Conservation (phyloP, 148 eudicot genomes). For the Camellia lanceoleosa region DNA sequence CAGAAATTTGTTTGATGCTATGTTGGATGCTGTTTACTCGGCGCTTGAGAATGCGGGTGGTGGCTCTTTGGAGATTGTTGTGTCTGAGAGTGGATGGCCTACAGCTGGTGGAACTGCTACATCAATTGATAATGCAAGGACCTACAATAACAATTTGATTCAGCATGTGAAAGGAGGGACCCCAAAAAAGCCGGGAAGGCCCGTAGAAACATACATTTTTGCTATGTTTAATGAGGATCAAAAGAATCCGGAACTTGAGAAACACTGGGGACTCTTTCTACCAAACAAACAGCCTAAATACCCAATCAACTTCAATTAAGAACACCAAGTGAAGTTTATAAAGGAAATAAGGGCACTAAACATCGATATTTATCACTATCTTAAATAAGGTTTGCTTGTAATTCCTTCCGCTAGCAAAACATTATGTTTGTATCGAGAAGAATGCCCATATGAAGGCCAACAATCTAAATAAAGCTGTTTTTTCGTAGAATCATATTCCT, state of each 20-base stretch:
- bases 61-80: conserved; percentile 34
- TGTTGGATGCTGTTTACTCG: conserved; percentile 40
- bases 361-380: neutral
- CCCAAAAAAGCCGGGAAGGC: conserved; percentile 43
- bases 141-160: conserved; percentile 45
- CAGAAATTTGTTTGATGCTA: conserved; percentile 25
- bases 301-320: conserved; percentile 22
- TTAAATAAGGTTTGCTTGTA: conserved; percentile 1
- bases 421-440: too few relatives aligned
- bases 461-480: too few relatives aligned
- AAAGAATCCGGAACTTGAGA: conserved; percentile 46
- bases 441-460: too few relatives aligned
- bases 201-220: conserved; percentile 44
- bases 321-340: neutral
- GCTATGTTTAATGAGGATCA: conserved; percentile 56
- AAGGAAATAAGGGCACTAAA: neutral
- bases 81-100: conserved; percentile 74
- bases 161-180: conserved; percentile 43
- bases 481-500: too few relatives aligned
- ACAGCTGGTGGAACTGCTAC: conserved; percentile 40
- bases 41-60: conserved; percentile 45
- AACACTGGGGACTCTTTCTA: conserved; percentile 49
- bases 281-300: conserved; percentile 41
- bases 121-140: conserved; percentile 29
- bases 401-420: neutral